These are phyloP conservation scores for Sporisorium graminicola DNA, from an alignment of 1,284 basidiomycete species.

Conservation along the genomic window DNA sequence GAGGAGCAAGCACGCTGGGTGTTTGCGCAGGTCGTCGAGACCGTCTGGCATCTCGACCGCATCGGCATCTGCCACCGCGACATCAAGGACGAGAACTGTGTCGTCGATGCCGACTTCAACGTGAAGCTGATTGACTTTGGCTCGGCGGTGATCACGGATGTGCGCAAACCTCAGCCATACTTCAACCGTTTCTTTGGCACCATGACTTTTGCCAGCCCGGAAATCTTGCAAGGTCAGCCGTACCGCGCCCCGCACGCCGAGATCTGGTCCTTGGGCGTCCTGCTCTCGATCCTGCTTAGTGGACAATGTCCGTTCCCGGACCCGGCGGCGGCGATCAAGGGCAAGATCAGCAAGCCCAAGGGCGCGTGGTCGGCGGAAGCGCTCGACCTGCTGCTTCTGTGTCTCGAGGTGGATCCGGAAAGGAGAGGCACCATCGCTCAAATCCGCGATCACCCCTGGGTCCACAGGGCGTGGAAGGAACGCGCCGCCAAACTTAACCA, in stretches of 20 bases:
- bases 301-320: constrained; percentile 87
- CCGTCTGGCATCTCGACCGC: constrained; percentile 81
- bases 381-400: constrained; percentile 77
- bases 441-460: constrained; percentile 83
- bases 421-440: constrained; percentile 79
- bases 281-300: constrained; percentile 86
- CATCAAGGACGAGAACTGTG: constrained; percentile 90
- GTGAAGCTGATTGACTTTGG: constrained; percentile 96
- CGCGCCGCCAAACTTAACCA: constrained; percentile 36
- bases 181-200: constrained; percentile 72
- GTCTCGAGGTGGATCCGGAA: constrained; percentile 80
- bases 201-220: constrained; percentile 72
- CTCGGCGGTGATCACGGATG: constrained; percentile 83
- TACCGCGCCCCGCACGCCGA: constrained; percentile 81
- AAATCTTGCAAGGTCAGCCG: constrained; percentile 81
- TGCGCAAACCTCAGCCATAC: constrained; percentile 76
- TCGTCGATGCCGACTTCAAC: constrained; percentile 76
- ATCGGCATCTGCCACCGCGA: constrained; percentile 88
- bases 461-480: constrained; percentile 70
- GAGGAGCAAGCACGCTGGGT: constrained; percentile 84
- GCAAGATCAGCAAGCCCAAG: constrained; percentile 69
- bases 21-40: constrained; percentile 87
- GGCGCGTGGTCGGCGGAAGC: constrained; percentile 66
- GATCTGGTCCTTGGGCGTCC: constrained; percentile 90
- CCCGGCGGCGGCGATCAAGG: constrained; percentile 76